Percentiles rank a stretch among this genome's conserved stretches.
phyloP scores from a whole-genome alignment of 2,329 filamentous ascomycete species.

The Bipolaris gigantea region DNA sequence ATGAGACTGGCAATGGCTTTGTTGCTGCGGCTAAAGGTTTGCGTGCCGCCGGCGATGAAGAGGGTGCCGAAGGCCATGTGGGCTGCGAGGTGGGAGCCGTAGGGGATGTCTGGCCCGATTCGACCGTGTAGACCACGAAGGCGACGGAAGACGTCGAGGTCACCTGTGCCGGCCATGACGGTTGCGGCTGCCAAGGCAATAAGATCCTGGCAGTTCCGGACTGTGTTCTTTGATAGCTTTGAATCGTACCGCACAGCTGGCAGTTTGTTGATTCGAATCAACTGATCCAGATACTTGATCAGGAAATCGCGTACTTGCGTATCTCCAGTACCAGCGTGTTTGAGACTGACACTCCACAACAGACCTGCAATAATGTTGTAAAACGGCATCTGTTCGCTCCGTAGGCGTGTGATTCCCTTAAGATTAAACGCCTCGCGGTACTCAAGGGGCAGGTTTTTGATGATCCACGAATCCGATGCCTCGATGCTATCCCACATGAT shows the following conservation, averaged over 20 bases:
- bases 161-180: conserved; percentile 95
- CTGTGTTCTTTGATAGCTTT: conserved; percentile 77
- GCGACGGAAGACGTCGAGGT: conserved; percentile 80
- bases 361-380: conserved; percentile 90
- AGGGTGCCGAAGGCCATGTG: conserved; percentile 90
- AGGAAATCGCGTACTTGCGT: conserved; percentile 75
- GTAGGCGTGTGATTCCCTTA: conserved; percentile 62
- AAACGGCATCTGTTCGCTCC: conserved; percentile 84
- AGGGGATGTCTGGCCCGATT: conserved; percentile 79
- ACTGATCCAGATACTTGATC: conserved; percentile 81
- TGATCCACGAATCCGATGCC: conserved; percentile 74
- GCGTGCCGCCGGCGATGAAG: conserved; percentile 89
- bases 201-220: conserved; percentile 88
- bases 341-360: conserved; percentile 66
- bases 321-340: conserved; percentile 57
- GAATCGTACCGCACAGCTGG: conserved; percentile 73
- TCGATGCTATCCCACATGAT: conserved; percentile 90
- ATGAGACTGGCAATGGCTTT: conserved; percentile 83
- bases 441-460: conserved; percentile 68
- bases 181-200: conserved; percentile 79
- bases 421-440: conserved; percentile 68
- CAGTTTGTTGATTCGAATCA: conserved; percentile 74
- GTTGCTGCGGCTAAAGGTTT: conserved; percentile 87
- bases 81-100: conserved; percentile 89
- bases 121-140: conserved; percentile 86